Evolutionary conservation across 257 asterid genomes (phyloP), one percentile per base, ranked within the genome.

Genomic region (Solanum raphanifolium): DNA sequence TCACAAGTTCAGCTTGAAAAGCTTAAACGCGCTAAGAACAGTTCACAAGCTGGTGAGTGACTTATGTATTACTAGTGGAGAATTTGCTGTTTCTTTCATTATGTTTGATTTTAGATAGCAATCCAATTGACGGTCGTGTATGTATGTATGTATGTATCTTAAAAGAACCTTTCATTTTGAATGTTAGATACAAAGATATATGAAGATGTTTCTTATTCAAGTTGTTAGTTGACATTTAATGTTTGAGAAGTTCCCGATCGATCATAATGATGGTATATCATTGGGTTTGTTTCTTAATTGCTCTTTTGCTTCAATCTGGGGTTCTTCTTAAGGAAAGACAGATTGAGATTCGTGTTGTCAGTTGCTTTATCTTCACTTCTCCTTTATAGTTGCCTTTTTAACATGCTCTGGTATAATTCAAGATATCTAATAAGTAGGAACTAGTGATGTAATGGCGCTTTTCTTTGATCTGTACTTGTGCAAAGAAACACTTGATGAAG

Each of bases 1-100:
- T 93, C 97, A 31, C 98, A 94, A 89, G 89, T 95, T 79, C 94
- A 91, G 87, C 90, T 95, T 13, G 96, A 95, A 89, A 93, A 92
- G 91, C 91, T 94, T 55, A 95, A 94, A 89, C 94, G 95, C 31
- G 73, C 83, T 0, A 93, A 93, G 88, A 88, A 39, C 87, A 91
- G 87, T 86, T 91, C 93, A 21, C 89, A 91, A 27, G 85, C 90
- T 87, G 91, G 97, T 95, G 91, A 91, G 95, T 87, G 32, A 74
- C 13, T 12, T 12, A 3, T 31, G 43, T 55, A 32, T 74, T n/a
- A 12, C 35, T 55, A 29, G 20, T 31, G 5, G 86, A 81, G 12
- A 82, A 9, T 81, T 81, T 29, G 12, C 16, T 81, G 20, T 29
- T 16, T 29, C 18, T 81, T 29, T 46, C 69, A 0, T 81, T 81